Percentiles rank a stretch among this genome's conserved stretches.
Conservation (phyloP, 768 basidiomycete species). For the Boletus bicolor region DNA sequence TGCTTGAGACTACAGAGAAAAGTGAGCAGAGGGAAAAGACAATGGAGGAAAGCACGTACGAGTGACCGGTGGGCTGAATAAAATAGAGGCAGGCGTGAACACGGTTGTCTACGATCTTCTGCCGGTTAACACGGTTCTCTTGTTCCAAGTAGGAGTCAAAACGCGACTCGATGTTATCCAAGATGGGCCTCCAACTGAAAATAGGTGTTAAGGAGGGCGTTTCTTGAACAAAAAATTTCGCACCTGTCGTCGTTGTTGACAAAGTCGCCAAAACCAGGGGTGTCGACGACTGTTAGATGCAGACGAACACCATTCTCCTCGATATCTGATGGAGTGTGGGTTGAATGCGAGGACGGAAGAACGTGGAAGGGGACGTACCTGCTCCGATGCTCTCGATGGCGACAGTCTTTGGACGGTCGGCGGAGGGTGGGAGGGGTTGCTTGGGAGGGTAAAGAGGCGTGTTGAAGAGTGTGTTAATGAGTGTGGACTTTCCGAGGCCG, state of each 20-base stretch:
- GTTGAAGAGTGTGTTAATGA: slow-evolving; percentile 98
- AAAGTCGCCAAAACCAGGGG: slow-evolving; percentile 98
- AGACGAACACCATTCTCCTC: slow-evolving; percentile 98
- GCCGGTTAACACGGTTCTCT: slow-evolving; percentile 96
- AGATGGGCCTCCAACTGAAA: slow-evolving; percentile 93
- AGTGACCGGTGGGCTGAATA: slow-evolving; percentile 97
- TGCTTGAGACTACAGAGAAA: slow-evolving; percentile 75
- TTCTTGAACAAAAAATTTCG: slow-evolving; percentile 20
- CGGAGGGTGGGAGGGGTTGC: slow-evolving; percentile 76
- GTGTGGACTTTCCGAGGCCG: slow-evolving; percentile 96
- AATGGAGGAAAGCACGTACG: slow-evolving; percentile 50
- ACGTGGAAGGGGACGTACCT: slow-evolving; percentile 46
- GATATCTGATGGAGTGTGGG: slow-evolving; percentile 65
- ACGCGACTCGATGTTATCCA: slow-evolving; percentile 96
- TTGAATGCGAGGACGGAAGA: slow-evolving; percentile 6
- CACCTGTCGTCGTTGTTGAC: slow-evolving; percentile 99
- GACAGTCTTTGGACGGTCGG: slow-evolving; percentile 89
- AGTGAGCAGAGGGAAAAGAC: neutral
- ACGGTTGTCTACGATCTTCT: slow-evolving; percentile 92
- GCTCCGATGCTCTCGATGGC: slow-evolving; percentile 98
- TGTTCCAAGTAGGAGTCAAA: slow-evolving; percentile 98
- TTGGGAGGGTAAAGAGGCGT: slow-evolving; percentile 92
- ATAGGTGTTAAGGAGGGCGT: slow-evolving; percentile 17
- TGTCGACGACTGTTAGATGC: slow-evolving; percentile 98
- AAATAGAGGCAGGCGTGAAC: slow-evolving; percentile 99